Evolutionary conservation across 345 rosid genomes (phyloP), one percentile per base, ranked within the genome.

Genomic region (Melaleuca quinquenervia): DNA sequence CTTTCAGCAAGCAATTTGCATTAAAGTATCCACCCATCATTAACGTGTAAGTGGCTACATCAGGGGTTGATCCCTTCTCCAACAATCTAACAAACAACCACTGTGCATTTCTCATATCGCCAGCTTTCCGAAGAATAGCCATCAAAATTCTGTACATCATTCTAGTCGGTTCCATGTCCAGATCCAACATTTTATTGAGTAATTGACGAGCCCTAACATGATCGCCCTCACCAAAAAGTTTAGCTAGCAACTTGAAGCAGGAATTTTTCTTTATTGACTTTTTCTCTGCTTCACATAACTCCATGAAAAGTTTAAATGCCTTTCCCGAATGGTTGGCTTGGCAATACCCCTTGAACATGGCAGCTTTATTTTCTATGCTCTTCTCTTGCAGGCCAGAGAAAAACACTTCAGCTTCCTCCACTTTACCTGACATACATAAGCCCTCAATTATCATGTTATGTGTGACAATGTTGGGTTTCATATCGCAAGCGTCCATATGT

Each of bases 21-120:
- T 87, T 92, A 84, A 95, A 95, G 86, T 93, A 95, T 21, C 93
- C 89, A 70, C 88, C 83, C 83, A 94, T 94, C 97, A 96, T 94
- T 36, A 88, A 91, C 13, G 94, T 95, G 89, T 93, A 95, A 7
- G 92, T 90, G 87, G 88, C 60, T 48, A 94, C 55, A 90, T 93
- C 90, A 41, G 94, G 96, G 70, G 82, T 84, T 82, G 86, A 80
- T 74, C 94, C 94, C 54, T 87, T 89, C 45, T 44, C 49, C 76
- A 86, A 82, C 85, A 90, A 86, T 60, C 26, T 48, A 85, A 92
- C 85, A 74, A 93, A 93, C 29, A 93, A 75, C 84, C 27, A 22
- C 85, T 32, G 86, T 13, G 98, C 96, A 49, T 58, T 91, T 84
- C 84, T 82, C 88, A 84, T 82, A 82, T 93, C 86, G 89, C 94